Conservation (phyloP, 2,329 filamentous ascomycete species). For the Penicillium sp. region DNA sequence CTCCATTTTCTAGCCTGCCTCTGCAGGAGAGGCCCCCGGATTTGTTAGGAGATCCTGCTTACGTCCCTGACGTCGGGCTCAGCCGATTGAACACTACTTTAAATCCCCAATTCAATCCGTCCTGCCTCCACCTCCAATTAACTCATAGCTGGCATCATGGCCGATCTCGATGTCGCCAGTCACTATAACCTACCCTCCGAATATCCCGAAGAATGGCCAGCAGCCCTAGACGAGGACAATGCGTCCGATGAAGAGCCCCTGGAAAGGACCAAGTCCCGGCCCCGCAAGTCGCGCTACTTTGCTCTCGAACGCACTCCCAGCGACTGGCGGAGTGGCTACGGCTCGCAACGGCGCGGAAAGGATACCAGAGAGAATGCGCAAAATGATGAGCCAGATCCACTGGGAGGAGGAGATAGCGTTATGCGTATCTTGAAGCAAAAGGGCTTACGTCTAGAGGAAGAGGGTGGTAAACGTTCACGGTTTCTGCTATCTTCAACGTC, state of each 20-base stretch:
- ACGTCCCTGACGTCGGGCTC: not conserved
- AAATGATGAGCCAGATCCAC: conserved; percentile 87
- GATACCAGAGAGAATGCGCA: conserved; percentile 77
- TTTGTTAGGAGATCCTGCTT: not conserved
- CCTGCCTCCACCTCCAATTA: not conserved
- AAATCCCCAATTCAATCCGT: not conserved
- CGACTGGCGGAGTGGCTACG: conserved; percentile 67
- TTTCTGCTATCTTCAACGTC: conserved; percentile 95
- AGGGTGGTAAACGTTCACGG: conserved; percentile 77
- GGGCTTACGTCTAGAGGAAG: conserved; percentile 81
- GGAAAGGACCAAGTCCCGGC: conserved; percentile 45
- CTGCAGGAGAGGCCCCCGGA: not conserved
- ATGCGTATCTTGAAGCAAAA: conserved; percentile 74
- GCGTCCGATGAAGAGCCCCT: conserved; percentile 60
- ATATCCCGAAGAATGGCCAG: conserved; percentile 83
- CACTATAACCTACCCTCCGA: conserved; percentile 83
- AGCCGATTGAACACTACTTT: not conserved
- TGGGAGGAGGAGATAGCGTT: conserved; percentile 87
- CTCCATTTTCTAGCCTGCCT: not conserved
- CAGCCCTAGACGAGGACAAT: conserved; percentile 73
- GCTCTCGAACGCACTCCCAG: conserved; percentile 76
- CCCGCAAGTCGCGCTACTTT: conserved; percentile 76
- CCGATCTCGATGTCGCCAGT: conserved; percentile 78
- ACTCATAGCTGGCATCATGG: conserved; percentile 46
- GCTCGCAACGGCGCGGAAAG: conserved; percentile 63